phyloP scores from a whole-genome alignment of 2,329 filamentous ascomycete genomes.

The Leptographium radiaticola region DNA sequence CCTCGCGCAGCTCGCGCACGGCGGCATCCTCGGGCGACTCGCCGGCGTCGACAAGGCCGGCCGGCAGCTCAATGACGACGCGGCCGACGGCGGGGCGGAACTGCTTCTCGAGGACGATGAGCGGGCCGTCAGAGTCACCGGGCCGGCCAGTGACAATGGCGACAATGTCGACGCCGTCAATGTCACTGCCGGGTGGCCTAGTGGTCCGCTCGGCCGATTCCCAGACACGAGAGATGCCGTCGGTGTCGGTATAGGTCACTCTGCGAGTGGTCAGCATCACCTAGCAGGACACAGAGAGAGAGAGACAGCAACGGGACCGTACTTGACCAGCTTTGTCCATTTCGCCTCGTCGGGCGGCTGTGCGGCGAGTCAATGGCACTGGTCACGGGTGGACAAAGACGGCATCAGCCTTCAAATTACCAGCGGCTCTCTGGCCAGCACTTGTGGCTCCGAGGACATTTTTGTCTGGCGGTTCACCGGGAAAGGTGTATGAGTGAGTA shows the following conservation, averaged over 20 bases:
- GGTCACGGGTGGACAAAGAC: background rate
- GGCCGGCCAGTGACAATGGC: slow-evolving; percentile 46
- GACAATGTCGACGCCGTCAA: slow-evolving; percentile 63
- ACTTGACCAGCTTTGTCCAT: slow-evolving; percentile 50
- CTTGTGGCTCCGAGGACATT: background rate
- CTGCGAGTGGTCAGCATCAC: background rate
- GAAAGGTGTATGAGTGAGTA: too few species aligned
- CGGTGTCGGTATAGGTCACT: slow-evolving; percentile 53
- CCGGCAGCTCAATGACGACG: slow-evolving; percentile 50
- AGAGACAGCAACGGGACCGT: slow-evolving; percentile 11
- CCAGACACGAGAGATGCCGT: slow-evolving; percentile 48
- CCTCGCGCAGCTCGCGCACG: slow-evolving; percentile 50
- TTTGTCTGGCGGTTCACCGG: background rate
- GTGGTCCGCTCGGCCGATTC: slow-evolving; percentile 62
- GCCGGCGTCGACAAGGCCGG: slow-evolving; percentile 48
- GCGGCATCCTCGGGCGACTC: slow-evolving; percentile 50
- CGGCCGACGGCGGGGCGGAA: slow-evolving; percentile 49
- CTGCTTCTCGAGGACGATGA: slow-evolving; percentile 52
- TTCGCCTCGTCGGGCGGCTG: slow-evolving; percentile 39
- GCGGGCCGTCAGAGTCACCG: slow-evolving; percentile 13
- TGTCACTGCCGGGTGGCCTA: slow-evolving; percentile 36
- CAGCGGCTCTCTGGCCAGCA: background rate
- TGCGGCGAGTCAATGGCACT: background rate
- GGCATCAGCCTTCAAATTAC: background rate
- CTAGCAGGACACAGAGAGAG: background rate